Conservation (phyloP, 768 basidiomycete genomes). For the Rhodocollybia butyracea region DNA sequence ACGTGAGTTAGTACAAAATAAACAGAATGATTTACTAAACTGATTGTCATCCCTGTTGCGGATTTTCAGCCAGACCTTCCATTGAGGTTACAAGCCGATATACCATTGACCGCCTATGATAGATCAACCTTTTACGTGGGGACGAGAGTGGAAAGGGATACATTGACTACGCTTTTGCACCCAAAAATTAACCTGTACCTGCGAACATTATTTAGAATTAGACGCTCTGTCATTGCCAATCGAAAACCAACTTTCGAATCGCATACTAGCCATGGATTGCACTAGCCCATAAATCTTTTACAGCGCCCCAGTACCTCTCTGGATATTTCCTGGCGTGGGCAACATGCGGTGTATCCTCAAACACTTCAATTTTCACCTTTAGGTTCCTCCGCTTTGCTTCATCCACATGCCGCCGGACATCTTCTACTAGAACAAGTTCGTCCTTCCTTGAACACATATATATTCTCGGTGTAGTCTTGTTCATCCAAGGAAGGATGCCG, state of each 20-base stretch:
- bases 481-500: conserved; percentile 35
- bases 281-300: conserved; percentile 34
- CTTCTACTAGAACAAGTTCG: conserved; percentile 31
- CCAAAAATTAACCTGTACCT: too few species aligned
- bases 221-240: too few species aligned
- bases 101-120: conserved; percentile 17
- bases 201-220: too few species aligned
- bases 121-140: conserved; percentile 21
- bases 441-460: conserved; percentile 46
- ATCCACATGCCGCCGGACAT: conserved; percentile 34
- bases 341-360: conserved; percentile 41
- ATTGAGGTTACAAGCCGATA: conserved; percentile 17
- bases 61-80: conserved; percentile 34
- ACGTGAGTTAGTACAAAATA: conserved; percentile 15
- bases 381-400: conserved; percentile 29
- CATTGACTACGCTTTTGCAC: conserved; percentile 27
- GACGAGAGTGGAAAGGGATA: conserved; percentile 23
- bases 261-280: too few species aligned
- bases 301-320: conserved; percentile 39
- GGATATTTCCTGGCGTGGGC: conserved; percentile 42
- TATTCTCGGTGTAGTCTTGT: conserved; percentile 34
- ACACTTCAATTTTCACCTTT: conserved; percentile 31
- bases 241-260: too few species aligned
- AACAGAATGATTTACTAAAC: neutral
- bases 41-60: neutral